Percentiles rank a stretch among this genome's conserved stretches.
These are phyloP conservation scores for Apiotrichum porosum DNA, from an alignment of 1,284 basidiomycete genomes.

Conservation along the genomic window DNA sequence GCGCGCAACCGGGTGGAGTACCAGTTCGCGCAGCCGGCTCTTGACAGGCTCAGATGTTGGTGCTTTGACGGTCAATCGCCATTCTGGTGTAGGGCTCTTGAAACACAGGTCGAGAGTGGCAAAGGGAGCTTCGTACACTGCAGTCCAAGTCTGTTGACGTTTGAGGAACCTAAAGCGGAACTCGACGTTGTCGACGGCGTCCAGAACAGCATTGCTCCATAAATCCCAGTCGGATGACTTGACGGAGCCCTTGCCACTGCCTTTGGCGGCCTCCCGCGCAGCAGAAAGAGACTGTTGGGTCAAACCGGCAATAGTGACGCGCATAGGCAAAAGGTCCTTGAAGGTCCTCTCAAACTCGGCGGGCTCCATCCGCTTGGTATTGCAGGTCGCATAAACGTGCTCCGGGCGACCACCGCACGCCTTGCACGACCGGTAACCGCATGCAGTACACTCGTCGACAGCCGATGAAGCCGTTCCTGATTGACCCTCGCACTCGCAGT, in stretches of 20 bases:
- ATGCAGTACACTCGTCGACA: constrained; percentile 68
- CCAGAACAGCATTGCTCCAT: constrained; percentile 67
- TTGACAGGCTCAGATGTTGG: constrained; percentile 67
- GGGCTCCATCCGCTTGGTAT: constrained; percentile 55
- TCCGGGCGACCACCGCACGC: constrained; percentile 85
- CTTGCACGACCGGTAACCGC: constrained; percentile 72
- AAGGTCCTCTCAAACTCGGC: constrained; percentile 67
- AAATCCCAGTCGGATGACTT: constrained; percentile 56
- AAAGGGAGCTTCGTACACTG: constrained; percentile 65
- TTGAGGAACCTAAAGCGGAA: constrained; percentile 80
- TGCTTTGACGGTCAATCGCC: constrained; percentile 75
- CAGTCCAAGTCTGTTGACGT: constrained; percentile 82
- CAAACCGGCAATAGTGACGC: constrained; percentile 60
- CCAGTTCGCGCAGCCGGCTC: constrained; percentile 67
- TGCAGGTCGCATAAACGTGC: constrained; percentile 59
- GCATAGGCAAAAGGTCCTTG: constrained; percentile 83
- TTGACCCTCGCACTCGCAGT: constrained; percentile 86
- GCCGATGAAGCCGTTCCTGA: constrained; percentile 67
- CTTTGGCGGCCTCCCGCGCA: neutral
- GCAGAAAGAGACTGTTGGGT: constrained; percentile 53
- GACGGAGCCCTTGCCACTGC: constrained; percentile 32
- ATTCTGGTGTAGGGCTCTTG: constrained; percentile 71
- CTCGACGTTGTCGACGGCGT: constrained; percentile 57
- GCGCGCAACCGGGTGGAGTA: constrained; percentile 74
- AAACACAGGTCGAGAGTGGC: constrained; percentile 73